Evolutionary conservation across 2,329 filamentous ascomycete species (phyloP).

Genomic region (Alternaria infectoria): DNA sequence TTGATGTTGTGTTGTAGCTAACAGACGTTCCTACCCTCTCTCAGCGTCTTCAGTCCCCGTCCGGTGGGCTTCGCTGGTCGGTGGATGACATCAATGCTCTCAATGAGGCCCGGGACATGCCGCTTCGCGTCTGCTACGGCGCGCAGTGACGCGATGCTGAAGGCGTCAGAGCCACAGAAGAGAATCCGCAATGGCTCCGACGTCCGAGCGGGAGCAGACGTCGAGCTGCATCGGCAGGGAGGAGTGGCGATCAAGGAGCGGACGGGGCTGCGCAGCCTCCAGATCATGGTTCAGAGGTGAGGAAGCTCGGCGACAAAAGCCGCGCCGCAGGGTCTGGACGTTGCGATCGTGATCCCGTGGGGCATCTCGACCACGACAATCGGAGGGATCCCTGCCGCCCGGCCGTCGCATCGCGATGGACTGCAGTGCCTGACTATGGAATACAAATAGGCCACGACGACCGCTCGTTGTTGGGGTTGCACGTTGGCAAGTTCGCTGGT

Average conservation of each 20-base stretch:
- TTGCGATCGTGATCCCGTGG: slow-evolving; percentile 13
- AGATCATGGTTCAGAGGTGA: slow-evolving; percentile 16
- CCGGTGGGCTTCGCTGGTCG: slow-evolving; percentile 80
- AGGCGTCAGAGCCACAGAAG: slow-evolving; percentile 92
- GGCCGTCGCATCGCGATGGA: slow-evolving; percentile 3
- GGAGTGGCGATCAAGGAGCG: slow-evolving; percentile 21
- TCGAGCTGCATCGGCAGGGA: slow-evolving; percentile 17
- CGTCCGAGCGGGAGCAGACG: slow-evolving; percentile 2
- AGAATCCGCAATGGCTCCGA: slow-evolving; percentile 75
- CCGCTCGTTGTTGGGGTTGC: slow-evolving; percentile 4
- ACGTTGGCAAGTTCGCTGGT: not conserved
- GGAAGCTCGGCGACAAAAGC: slow-evolving; percentile 8
- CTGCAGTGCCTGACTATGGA: not conserved
- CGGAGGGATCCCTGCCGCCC: slow-evolving; percentile 1
- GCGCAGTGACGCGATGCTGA: slow-evolving; percentile 79
- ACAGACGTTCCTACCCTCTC: slow-evolving; percentile 61
- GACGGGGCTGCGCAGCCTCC: slow-evolving; percentile 26
- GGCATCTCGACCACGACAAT: slow-evolving; percentile 12
- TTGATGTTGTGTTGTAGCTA: not conserved
- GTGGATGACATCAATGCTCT: slow-evolving; percentile 85
- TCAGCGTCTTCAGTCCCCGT: slow-evolving; percentile 72
- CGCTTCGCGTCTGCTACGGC: slow-evolving; percentile 69
- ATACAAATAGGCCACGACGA: slow-evolving; percentile 9
- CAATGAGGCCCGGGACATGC: slow-evolving; percentile 42
- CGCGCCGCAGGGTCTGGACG: slow-evolving; percentile 4